These are phyloP conservation scores for Brassica juncea DNA, from an alignment of 345 rosid genomes.

Conservation along the genomic window DNA sequence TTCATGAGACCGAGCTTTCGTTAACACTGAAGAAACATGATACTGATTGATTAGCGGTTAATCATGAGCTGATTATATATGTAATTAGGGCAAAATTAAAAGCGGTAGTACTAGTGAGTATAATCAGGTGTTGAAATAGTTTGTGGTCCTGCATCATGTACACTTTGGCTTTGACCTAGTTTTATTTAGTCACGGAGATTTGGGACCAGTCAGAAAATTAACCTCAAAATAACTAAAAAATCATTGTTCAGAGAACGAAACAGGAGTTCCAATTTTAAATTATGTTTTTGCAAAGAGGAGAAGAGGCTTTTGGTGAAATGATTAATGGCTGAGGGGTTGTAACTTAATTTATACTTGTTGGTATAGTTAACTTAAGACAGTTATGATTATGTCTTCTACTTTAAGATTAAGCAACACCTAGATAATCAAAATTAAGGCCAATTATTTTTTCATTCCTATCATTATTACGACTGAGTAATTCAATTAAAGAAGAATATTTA, in stretches of 20 bases:
- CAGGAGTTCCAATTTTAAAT: conserved; percentile 25
- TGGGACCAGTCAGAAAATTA: conserved; percentile 20
- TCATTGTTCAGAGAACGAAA: conserved; percentile 21
- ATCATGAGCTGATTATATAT: conserved; percentile 31
- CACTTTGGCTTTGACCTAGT: conserved; percentile 17
- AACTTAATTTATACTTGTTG: conserved; percentile 25
- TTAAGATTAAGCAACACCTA: conserved; percentile 30
- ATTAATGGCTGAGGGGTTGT: conserved; percentile 35
- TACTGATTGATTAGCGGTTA: conserved; percentile 15
- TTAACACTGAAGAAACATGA: conserved; percentile 11
- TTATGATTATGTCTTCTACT: conserved; percentile 42
- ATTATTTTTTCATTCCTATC: neutral
- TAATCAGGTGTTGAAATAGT: conserved; percentile 9
- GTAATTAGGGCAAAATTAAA: neutral
- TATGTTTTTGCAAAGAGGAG: conserved; percentile 13
- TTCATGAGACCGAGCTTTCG: neutral
- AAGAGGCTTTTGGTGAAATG: conserved; percentile 31
- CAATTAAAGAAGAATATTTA: neutral
- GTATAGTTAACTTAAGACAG: conserved; percentile 15
- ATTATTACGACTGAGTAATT: neutral
- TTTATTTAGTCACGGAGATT: neutral
- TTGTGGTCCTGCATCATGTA: conserved; percentile 32
- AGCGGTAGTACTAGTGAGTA: conserved; percentile 5
- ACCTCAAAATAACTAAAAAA: neutral
- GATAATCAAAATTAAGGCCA: conserved; percentile 7